Percentiles rank a stretch among this genome's conserved stretches.
phyloP scores from a whole-genome alignment of 2,329 filamentous ascomycete genomes.

The Penicillium thymicola region DNA sequence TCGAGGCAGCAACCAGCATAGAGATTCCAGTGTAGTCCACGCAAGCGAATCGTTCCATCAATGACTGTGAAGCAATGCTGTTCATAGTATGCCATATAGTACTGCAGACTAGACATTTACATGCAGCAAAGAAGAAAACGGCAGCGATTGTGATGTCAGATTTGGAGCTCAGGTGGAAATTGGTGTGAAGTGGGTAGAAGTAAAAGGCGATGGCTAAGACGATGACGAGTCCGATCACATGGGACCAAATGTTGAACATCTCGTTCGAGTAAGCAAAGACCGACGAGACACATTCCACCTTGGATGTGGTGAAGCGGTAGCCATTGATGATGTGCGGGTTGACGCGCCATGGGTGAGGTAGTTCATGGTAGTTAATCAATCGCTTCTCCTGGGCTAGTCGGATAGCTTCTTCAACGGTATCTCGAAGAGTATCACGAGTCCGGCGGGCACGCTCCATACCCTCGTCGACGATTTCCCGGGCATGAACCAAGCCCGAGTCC shows the following conservation, averaged over 20 bases:
- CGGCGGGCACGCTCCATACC: conserved; percentile 77
- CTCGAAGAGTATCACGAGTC: conserved; percentile 76
- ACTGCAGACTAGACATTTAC: conserved; percentile 91
- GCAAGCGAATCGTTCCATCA: conserved; percentile 93
- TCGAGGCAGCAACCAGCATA: conserved; percentile 84
- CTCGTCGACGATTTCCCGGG: conserved; percentile 73
- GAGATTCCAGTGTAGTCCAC: conserved; percentile 98
- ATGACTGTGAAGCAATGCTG: conserved; percentile 81
- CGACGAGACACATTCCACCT: conserved; percentile 81
- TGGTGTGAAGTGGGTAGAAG: conserved; percentile 84
- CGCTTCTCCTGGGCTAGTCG: conserved; percentile 71
- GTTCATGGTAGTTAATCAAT: conserved; percentile 81
- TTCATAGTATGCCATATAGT: conserved; percentile 99
- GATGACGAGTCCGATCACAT: conserved; percentile 81
- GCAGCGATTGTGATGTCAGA: conserved; percentile 87
- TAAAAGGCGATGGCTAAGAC: conserved; percentile 89
- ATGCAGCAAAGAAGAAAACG: conserved; percentile 93
- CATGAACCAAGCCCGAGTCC: conserved; percentile 72
- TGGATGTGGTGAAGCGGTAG: conserved; percentile 91
- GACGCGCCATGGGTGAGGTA: conserved; percentile 87
- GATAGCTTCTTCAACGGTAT: conserved; percentile 78
- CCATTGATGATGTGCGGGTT: conserved; percentile 90
- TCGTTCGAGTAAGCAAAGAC: conserved; percentile 87
- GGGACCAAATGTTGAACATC: conserved; percentile 96
- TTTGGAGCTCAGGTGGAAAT: conserved; percentile 82